A percentile compares a stretch with the other conserved stretches of the same genome.
Evolutionary conservation across 2,329 filamentous ascomycete species (phyloP).

Genomic region (Ceratocystis smalleyi): DNA sequence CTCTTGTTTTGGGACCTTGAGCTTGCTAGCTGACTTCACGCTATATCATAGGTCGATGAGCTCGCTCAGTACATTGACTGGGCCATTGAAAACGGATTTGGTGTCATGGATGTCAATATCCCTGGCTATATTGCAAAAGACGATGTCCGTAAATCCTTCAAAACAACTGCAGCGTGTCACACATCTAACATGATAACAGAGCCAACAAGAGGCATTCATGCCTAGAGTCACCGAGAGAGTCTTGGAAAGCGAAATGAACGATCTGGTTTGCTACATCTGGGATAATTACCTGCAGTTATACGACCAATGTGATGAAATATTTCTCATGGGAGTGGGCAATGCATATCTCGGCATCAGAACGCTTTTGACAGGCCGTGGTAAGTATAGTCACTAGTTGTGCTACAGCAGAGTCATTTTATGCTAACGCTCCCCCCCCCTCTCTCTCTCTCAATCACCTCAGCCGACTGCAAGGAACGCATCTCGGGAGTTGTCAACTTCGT

Average conservation of each 20-base stretch:
- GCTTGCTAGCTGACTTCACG: not conserved
- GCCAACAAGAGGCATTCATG: constrained; percentile 33
- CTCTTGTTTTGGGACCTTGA: not conserved
- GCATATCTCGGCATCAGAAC: constrained; percentile 73
- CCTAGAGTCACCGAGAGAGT: constrained; percentile 31
- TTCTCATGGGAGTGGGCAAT: constrained; percentile 79
- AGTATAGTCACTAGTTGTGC: constrained; percentile 17
- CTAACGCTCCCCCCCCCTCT: constrained; percentile 13
- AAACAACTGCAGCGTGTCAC: not conserved
- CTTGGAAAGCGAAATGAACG: constrained; percentile 46
- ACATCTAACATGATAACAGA: constrained; percentile 22
- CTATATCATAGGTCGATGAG: constrained; percentile 52
- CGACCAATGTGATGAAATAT: constrained; percentile 54
- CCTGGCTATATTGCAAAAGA: constrained; percentile 57
- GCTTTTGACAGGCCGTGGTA: constrained; percentile 62
- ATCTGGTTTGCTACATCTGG: constrained; percentile 79
- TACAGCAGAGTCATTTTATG: constrained; percentile 8
- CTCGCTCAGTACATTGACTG: constrained; percentile 70
- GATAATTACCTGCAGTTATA: constrained; percentile 87
- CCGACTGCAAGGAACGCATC: constrained; percentile 51
- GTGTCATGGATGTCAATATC: constrained; percentile 81
- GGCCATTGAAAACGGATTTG: constrained; percentile 62
- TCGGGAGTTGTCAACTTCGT: constrained; percentile 69
- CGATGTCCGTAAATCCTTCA: constrained; percentile 26
- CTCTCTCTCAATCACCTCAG: not conserved